Base-by-base conservation (phyloP, 257 asterid species). In the Ocimum tenuiflorum region DNA sequence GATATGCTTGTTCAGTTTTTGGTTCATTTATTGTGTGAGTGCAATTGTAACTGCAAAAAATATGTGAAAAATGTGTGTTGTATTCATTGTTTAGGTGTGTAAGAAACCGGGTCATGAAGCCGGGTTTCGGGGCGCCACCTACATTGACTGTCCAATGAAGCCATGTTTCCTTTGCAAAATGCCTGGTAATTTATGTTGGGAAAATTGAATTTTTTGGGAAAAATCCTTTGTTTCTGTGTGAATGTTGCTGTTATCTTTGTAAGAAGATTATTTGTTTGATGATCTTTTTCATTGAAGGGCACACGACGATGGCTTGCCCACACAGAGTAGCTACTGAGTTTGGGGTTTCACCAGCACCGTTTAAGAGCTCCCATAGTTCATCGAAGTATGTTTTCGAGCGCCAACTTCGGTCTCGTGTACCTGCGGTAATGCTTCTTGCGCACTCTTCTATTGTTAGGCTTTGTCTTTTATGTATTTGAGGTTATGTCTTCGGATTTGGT, bases 81-180 rank as follows among this genome's bases (percentile, higher is more conserved):
- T 24, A 0, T 1, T 68, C 1, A 4, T 7, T 47, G 59, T 35
- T 47, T 63, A 92, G 99, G 99, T 92, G 55, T 92, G 99, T 80
- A 92, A 92, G 80, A 80, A 78, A 77, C 84, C 94, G 53, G 99
- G 99, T 35, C 99, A 92, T 73, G 96, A 89, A 77, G 96, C 99
- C 38, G 99, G 99, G 46, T 92, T 92, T 70, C 83, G 67, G 72
- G 99, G 99, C 17, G 99, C 99, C 4, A 89, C 97, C 8, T 92
- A 92, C 78, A 79, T 92, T 72, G 99, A 92, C 72, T 92, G 99
- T 75, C 99, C 99, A 0, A 92, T 92, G 99, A 92, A 92, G 75
- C 99, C 99, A 4, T 92, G 99, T 78, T 92, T 89, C 68, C 95
- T 92, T 51, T 92, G 99, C 84, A 92, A 92, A 82, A 71, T 77